Evolutionary conservation across 192 early-diverging fungal genomes (phyloP).

Genomic region (Diversispora epigaea): DNA sequence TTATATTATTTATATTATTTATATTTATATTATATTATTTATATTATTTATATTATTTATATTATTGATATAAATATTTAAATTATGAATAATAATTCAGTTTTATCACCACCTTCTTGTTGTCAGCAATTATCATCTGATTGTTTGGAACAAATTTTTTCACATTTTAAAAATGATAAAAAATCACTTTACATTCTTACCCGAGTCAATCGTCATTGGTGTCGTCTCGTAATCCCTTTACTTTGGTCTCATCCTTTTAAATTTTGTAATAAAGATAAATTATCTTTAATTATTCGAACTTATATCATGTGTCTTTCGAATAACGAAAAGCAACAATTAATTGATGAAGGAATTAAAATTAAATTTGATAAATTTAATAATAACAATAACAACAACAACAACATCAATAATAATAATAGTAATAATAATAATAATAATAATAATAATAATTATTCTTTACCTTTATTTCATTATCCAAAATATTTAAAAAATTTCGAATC

Average conservation of each 20-base stretch:
- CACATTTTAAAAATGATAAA: conserved; percentile 14
- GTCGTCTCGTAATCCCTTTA: conserved; percentile 5
- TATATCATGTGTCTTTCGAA: background rate
- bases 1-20: too few species aligned
- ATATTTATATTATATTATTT: too few species aligned
- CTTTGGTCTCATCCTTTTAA: conserved; percentile 26
- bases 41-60: too few species aligned
- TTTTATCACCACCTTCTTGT: too few species aligned
- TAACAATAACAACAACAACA: too few species aligned
- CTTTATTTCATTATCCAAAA: background rate
- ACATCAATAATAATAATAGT: too few species aligned
- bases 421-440: too few species aligned
- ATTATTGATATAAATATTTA: too few species aligned
- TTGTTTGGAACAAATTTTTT: conserved; percentile 5
- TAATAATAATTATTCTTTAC: background rate
- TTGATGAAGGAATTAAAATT: background rate
- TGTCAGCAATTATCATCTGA: background rate
- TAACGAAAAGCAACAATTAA: background rate
- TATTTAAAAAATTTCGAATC: background rate
- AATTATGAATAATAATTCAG: too few species aligned
- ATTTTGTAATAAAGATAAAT: background rate
- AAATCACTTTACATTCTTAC: background rate
- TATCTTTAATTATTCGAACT: conserved; percentile 3
- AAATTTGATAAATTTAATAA: too few species aligned
- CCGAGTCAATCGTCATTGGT: conserved; percentile 19